A percentile compares a stretch with the other conserved stretches of the same genome.
Evolutionary conservation across 2,329 filamentous ascomycete species (phyloP).

Genomic region (Stachybotrys elegans): DNA sequence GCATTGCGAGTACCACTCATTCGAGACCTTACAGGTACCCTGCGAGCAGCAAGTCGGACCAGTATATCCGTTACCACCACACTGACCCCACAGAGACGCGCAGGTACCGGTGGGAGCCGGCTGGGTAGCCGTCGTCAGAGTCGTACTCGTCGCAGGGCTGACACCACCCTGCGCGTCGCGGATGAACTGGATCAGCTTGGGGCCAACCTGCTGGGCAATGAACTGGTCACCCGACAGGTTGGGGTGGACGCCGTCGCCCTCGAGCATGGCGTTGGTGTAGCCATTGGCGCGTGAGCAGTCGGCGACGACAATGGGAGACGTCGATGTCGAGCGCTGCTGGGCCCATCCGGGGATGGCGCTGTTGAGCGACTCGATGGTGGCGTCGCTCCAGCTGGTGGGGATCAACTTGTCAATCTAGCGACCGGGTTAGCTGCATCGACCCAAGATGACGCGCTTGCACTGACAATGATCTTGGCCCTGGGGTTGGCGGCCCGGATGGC

Average conservation of each 20-base stretch:
- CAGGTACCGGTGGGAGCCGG: not conserved
- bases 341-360: constrained; percentile 32
- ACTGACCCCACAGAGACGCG: not conserved
- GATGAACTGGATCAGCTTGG: constrained; percentile 25
- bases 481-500: constrained; percentile 30
- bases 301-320: constrained; percentile 33
- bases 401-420: constrained; percentile 1
- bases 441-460: constrained; percentile 5
- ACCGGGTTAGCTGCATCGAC: not conserved
- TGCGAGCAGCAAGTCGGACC: not conserved
- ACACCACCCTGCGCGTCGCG: constrained; percentile 9
- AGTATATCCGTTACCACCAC: not conserved
- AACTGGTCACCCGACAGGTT: constrained; percentile 27
- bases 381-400: constrained; percentile 12
- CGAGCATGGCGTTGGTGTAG: constrained; percentile 23
- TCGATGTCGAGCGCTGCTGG: constrained; percentile 22
- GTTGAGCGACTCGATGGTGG: constrained; percentile 26
- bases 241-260: constrained; percentile 34
- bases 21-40: not conserved
- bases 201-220: constrained; percentile 24
- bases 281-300: constrained; percentile 29
- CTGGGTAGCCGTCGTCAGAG: not conserved
- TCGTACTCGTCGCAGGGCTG: not conserved
- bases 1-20: constrained; percentile 2
- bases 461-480: constrained; percentile 34